phyloP scores from a whole-genome alignment of 1,284 basidiomycete genomes.

The Tylopilus sp. region DNA sequence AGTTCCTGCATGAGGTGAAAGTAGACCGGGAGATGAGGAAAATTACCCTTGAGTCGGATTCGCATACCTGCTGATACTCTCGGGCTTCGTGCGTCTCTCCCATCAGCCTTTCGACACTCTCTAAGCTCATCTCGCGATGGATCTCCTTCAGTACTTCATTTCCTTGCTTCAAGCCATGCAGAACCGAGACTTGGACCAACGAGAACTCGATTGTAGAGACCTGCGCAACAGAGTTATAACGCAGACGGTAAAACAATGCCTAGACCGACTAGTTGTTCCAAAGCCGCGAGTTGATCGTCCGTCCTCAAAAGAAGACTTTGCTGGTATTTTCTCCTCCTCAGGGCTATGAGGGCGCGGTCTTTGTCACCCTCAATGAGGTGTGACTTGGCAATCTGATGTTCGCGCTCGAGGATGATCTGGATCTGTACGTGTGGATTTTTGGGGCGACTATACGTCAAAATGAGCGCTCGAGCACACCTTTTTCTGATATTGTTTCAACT shows the following conservation, averaged over 20 bases:
- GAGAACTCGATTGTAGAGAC: slow-evolving; percentile 97
- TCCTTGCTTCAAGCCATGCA: slow-evolving; percentile 91
- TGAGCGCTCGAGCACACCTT: slow-evolving; percentile 51
- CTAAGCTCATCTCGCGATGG: slow-evolving; percentile 89
- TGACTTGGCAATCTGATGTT: slow-evolving; percentile 84
- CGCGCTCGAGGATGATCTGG: slow-evolving; percentile 80
- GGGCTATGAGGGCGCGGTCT: slow-evolving; percentile 80
- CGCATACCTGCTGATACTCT: slow-evolving; percentile 81
- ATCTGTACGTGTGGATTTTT: slow-evolving; percentile 51
- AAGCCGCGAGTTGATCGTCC: slow-evolving; percentile 82
- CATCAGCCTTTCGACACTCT: slow-evolving; percentile 90
- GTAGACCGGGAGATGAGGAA: slow-evolving; percentile 5
- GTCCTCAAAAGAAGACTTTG: slow-evolving; percentile 85
- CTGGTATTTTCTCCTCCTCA: slow-evolving; percentile 91
- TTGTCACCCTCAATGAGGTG: slow-evolving; percentile 82
- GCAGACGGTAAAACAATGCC: background rate
- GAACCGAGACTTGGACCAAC: slow-evolving; percentile 86
- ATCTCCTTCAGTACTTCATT: slow-evolving; percentile 92
- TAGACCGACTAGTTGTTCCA: slow-evolving; percentile 81
- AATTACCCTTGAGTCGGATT: background rate
- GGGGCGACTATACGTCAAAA: background rate
- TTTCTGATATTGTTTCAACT: slow-evolving; percentile 92
- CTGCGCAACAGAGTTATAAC: slow-evolving; percentile 39
- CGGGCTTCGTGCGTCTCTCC: slow-evolving; percentile 90
- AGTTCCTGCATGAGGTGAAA: slow-evolving; percentile 65